Percentiles rank a stretch among this genome's conserved stretches.
Conservation (phyloP, 148 eudicot genomes). For the Dysphania ambrosioides region DNA sequence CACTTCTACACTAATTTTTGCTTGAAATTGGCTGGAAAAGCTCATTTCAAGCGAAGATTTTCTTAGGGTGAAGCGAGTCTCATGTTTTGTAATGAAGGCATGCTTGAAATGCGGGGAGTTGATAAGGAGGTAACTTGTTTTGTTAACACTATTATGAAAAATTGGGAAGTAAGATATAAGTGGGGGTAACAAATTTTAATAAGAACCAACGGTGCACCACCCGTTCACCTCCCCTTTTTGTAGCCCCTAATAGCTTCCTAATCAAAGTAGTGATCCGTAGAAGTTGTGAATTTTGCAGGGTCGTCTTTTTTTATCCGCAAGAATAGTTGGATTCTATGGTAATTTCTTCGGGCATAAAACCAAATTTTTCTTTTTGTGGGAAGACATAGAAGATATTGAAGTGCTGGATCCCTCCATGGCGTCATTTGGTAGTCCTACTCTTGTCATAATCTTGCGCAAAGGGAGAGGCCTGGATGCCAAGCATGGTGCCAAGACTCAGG, state of each 20-base stretch:
- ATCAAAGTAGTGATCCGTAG: background rate
- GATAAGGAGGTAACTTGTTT: background rate
- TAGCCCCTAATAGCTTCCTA: background rate
- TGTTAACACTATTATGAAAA: background rate
- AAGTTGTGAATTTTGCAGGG: conserved; percentile 46
- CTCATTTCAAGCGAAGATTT: background rate
- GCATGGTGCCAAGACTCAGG: conserved; percentile 72
- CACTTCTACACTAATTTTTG: too few relatives aligned
- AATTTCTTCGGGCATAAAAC: conserved; percentile 83
- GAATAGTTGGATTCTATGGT: conserved; percentile 79
- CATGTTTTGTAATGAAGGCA: background rate
- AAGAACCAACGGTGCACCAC: too few relatives aligned
- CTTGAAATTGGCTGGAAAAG: background rate
- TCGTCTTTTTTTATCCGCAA: conserved; percentile 74
- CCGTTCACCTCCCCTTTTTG: background rate
- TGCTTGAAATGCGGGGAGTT: background rate
- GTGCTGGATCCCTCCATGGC: conserved; percentile 62
- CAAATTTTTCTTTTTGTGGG: conserved; percentile 77
- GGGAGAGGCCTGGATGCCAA: conserved; percentile 77
- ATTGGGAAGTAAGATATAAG: too few relatives aligned
- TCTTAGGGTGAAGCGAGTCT: background rate
- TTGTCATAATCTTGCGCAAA: conserved; percentile 59
- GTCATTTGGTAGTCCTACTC: conserved; percentile 70
- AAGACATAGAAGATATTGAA: conserved; percentile 79
- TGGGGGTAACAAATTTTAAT: too few relatives aligned